A percentile compares a stretch with the other conserved stretches of the same genome.
phyloP scores from a whole-genome alignment of 306 rosid species.

The Dryas alaskensis region DNA sequence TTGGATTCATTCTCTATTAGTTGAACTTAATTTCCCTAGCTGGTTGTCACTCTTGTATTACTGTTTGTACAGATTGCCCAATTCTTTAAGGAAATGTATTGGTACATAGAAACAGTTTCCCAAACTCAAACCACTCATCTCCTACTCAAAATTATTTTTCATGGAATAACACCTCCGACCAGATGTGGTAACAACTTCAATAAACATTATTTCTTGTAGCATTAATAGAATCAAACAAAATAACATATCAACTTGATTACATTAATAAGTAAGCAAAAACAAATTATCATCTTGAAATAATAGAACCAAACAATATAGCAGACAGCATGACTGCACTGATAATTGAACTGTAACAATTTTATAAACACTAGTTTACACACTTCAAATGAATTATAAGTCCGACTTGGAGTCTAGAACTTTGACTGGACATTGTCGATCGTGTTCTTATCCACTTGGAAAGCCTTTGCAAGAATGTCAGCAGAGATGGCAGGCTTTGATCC shows the following conservation, averaged over 20 bases:
- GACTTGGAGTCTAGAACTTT: slow-evolving; percentile 20
- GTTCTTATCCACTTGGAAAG: slow-evolving; percentile 28
- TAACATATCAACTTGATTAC: not conserved
- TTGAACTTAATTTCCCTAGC: too few species aligned
- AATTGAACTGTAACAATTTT: not conserved
- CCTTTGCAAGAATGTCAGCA: slow-evolving; percentile 21
- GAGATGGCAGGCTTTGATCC: slow-evolving; percentile 29
- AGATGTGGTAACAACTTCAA: not conserved
- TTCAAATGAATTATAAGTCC: not conserved
- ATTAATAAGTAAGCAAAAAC: not conserved
- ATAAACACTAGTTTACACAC: not conserved
- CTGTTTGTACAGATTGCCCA: too few species aligned
- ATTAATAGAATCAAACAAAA: not conserved
- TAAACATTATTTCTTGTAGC: not conserved
- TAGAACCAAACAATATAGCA: not conserved
- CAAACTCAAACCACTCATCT: not conserved
- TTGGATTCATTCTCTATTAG: too few species aligned
- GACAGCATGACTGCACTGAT: not conserved
- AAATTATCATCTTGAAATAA: not conserved
- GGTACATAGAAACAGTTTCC: not conserved
- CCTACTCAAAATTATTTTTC: not conserved
- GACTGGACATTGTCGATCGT: slow-evolving; percentile 18
- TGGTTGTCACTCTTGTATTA: too few species aligned
- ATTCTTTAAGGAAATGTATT: too few species aligned
- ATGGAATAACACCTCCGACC: not conserved